Percentiles rank a stretch among this genome's conserved stretches.
Conservation (phyloP, 371 early-diverging fungal species). For the Circinella minor region DNA sequence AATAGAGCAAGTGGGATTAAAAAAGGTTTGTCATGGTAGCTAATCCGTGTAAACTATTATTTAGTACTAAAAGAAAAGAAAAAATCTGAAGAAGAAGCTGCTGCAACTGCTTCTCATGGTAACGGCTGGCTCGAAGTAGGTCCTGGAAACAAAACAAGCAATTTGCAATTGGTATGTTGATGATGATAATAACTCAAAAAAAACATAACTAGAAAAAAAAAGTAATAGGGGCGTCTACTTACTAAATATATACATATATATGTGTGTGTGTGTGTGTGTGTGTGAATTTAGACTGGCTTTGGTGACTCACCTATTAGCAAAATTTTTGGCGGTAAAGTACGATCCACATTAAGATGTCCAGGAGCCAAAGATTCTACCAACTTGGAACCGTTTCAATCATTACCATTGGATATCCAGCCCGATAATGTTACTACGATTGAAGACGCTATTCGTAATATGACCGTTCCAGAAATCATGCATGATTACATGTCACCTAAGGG, state of each 20-base stretch:
- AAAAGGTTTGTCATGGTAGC: too few species aligned
- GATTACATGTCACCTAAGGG: conserved; percentile 55
- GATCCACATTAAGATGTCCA: conserved; percentile 79
- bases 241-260: too few species aligned
- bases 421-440: conserved; percentile 78
- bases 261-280: too few species aligned
- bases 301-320: conserved; percentile 81
- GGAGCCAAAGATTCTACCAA: conserved; percentile 84
- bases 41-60: not conserved
- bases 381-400: conserved; percentile 85
- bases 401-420: conserved; percentile 91
- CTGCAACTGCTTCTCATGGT: conserved; percentile 31
- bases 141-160: conserved; percentile 74
- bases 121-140: conserved; percentile 93
- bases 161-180: conserved; percentile 37
- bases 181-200: not conserved
- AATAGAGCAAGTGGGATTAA: too few species aligned
- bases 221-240: too few species aligned
- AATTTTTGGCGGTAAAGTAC: conserved; percentile 86
- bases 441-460: conserved; percentile 84
- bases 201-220: not conserved
- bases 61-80: conserved; percentile 32
- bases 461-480: conserved; percentile 76
- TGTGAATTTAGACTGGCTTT: conserved; percentile 53
- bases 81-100: conserved; percentile 28